Base-by-base conservation (phyloP, 2,329 filamentous ascomycete genomes). In the Diaporthe citrichinensis region DNA sequence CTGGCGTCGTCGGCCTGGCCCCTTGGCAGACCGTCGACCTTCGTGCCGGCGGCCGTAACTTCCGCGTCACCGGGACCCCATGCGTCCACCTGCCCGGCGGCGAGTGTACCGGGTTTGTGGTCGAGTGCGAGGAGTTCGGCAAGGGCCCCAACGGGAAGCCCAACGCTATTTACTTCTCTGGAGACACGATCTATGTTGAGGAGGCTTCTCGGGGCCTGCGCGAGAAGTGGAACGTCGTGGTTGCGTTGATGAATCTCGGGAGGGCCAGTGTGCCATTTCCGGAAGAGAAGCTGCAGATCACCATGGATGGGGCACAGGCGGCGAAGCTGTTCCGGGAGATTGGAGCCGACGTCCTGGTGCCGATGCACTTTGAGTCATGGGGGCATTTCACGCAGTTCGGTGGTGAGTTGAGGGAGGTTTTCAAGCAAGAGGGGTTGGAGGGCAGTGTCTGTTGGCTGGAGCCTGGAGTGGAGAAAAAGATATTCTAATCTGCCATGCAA, bases 281-380 rank as follows among this genome's bases (percentile, higher is more conserved):
- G 0, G 77, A 74, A 1, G 81, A 82, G 1, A 79, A 79, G 1
- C 49, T 85, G 20, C 80, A 84, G 74, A 85, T 87, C 41, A 88
- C 86, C 1, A 85, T 88, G 84, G 86, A 84, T 77, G 86, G 86
- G 0, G 83, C 81, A 74, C 80, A 87, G 49, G 87, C 81, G 1
- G 84, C 83, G 6, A 76, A 75, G 53, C 79, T 88, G 14, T 82
- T 86, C 67, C 80, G 82, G 0, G 84, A 84, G 3, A 79, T 88
- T 15, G 79, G 80, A 23, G 84, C 85, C 0, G 86, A 88, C 61
- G 73, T 83, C 2, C 75, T 88, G 15, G 82, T 88, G 2, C 87
- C 86, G 0, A 85, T 89, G 83, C 87, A 89, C 74, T 88, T 82
- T 72, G 86, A 88, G 67, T 81, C 81, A 1, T 89, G 87, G 87